Percentiles rank a stretch among this genome's conserved stretches.
Evolutionary conservation across 257 asterid genomes (phyloP).

Genomic region (Nicotiana obtusifolia): DNA sequence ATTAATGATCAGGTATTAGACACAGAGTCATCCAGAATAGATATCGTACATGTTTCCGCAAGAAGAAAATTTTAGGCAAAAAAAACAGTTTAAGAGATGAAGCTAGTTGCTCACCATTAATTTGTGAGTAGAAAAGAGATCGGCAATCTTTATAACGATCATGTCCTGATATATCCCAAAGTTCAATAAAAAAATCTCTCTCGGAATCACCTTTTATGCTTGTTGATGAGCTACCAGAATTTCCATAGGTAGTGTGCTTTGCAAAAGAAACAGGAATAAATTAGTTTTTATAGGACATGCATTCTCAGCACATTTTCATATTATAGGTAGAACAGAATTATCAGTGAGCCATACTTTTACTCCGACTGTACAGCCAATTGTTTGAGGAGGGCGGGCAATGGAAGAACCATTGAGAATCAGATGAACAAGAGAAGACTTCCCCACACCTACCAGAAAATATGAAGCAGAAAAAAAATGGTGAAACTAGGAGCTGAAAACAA

Average conservation of each 20-base stretch:
- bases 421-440: slow-evolving; percentile 93
- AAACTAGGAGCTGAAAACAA: not conserved
- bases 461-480: slow-evolving; percentile 1
- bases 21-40: not conserved
- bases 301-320: slow-evolving; percentile 10
- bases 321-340: slow-evolving; percentile 6
- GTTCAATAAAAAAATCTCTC: slow-evolving; percentile 82
- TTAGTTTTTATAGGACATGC: not conserved
- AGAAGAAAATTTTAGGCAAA: not conserved
- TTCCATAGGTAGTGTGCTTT: slow-evolving; percentile 81
- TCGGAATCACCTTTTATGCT: slow-evolving; percentile 56
- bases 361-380: slow-evolving; percentile 77
- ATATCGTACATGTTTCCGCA: not conserved
- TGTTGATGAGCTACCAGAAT: slow-evolving; percentile 68
- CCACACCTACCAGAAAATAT: slow-evolving; percentile 56
- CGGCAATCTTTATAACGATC: slow-evolving; percentile 93
- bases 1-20: not conserved
- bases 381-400: slow-evolving; percentile 70
- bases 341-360: slow-evolving; percentile 50
- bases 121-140: slow-evolving; percentile 87
- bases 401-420: slow-evolving; percentile 84
- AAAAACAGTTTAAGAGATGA: slow-evolving; percentile 2
- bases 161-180: slow-evolving; percentile 97
- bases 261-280: slow-evolving; percentile 12
- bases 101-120: slow-evolving; percentile 55